Evolutionary conservation across 306 rosid species (phyloP).

Genomic region (Malus sieversii): DNA sequence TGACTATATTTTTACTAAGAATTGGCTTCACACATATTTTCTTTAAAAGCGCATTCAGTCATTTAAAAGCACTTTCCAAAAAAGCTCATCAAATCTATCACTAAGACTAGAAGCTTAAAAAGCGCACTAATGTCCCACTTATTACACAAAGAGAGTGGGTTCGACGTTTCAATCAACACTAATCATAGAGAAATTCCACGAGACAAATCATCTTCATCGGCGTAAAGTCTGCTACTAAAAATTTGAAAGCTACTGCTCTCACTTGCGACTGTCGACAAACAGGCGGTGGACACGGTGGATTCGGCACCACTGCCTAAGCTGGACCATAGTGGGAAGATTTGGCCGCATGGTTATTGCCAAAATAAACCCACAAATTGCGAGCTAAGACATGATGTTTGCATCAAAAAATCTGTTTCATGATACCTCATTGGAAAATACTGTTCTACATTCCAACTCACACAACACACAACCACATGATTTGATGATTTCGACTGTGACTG

Average conservation of each 20-base stretch:
- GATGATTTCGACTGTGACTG: neutral
- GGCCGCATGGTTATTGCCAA: neutral
- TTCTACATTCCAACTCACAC: too few relatives aligned
- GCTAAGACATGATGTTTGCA: neutral
- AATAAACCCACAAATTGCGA: neutral
- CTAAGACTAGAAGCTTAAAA: neutral
- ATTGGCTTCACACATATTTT: too few relatives aligned
- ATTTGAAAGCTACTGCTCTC: neutral
- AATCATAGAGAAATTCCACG: neutral
- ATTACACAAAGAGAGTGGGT: neutral
- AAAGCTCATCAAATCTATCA: neutral
- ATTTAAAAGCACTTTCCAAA: too few relatives aligned
- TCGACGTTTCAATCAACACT: neutral
- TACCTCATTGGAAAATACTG: too few relatives aligned
- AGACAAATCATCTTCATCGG: neutral
- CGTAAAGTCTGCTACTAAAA: neutral
- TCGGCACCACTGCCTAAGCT: neutral
- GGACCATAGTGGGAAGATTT: neutral
- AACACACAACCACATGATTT: too few relatives aligned
- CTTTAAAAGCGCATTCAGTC: too few relatives aligned
- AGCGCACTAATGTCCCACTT: neutral
- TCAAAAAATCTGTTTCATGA: too few relatives aligned
- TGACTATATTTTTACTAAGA: too few relatives aligned
- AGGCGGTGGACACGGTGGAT: neutral
- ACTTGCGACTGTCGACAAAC: neutral